Conservation (phyloP, 495 filamentous ascomycete genomes). For the Daldinia childiae region DNA sequence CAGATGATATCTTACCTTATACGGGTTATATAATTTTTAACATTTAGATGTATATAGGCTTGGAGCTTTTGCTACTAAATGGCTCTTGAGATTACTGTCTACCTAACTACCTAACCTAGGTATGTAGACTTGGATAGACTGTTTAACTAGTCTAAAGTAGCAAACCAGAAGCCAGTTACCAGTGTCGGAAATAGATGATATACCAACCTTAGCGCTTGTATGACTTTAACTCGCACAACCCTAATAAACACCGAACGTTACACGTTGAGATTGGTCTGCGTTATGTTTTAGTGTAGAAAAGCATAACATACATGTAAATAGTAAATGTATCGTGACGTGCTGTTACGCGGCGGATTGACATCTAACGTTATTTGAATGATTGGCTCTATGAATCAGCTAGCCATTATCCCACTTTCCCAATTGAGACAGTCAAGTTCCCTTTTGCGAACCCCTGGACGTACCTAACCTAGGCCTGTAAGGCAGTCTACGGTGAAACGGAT, state of each 20-base stretch:
- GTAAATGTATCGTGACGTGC: too few species aligned
- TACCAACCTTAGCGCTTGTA: too few species aligned
- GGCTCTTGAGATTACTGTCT: too few species aligned
- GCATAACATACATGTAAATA: too few species aligned
- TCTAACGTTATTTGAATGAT: background rate
- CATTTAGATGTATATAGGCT: background rate
- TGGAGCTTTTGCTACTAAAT: background rate
- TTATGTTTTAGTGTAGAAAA: too few species aligned
- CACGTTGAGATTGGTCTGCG: too few species aligned
- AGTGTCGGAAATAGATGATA: too few species aligned
- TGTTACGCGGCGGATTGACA: too few species aligned
- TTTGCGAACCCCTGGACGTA: conserved; percentile 20
- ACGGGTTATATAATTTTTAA: background rate
- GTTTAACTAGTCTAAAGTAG: background rate
- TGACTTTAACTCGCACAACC: too few species aligned
- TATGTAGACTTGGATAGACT: background rate
- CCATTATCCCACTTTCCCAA: conserved; percentile 23
- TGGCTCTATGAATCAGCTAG: background rate
- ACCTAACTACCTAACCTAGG: too few species aligned
- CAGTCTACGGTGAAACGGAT: conserved; percentile 21
- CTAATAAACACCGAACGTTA: too few species aligned
- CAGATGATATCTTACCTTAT: background rate
- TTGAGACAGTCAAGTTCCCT: background rate
- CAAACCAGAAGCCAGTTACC: background rate
- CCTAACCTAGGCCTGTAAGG: background rate